Conservation (phyloP, 495 filamentous ascomycete genomes). For the Neurospora tetrasperma region DNA sequence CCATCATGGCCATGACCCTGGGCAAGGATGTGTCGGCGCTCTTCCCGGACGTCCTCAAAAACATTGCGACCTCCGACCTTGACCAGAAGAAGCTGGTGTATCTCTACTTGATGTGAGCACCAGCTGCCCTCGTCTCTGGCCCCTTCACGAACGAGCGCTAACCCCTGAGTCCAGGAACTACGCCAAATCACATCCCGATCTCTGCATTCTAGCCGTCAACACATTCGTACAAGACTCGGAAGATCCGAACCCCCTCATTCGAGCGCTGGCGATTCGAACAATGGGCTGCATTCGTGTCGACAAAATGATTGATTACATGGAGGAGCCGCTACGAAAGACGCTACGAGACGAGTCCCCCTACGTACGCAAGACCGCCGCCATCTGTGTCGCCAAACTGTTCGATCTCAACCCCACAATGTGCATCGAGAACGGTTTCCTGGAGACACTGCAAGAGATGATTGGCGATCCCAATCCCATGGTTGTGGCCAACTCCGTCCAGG, state of each 20-base stretch:
- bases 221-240: conserved; percentile 99
- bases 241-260: conserved; percentile 93
- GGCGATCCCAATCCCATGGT: conserved; percentile 99
- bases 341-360: conserved; percentile 95
- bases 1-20: conserved; percentile 98
- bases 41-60: conserved; percentile 97
- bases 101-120: conserved; percentile 83
- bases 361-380: conserved; percentile 94
- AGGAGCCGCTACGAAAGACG: conserved; percentile 94
- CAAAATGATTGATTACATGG: conserved; percentile 99
- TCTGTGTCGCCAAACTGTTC: conserved; percentile 97
- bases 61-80: conserved; percentile 88
- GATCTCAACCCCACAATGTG: conserved; percentile 87
- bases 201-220: conserved; percentile 98
- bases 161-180: conserved; percentile 66
- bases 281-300: conserved; percentile 99
- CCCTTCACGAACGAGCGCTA: conserved; percentile 6
- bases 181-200: conserved; percentile 96
- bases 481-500: conserved; percentile 91
- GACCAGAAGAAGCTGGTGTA: conserved; percentile 99
- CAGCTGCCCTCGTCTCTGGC: neutral
- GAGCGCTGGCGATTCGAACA: conserved; percentile 92
- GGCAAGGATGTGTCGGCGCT: conserved; percentile 97
- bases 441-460: conserved; percentile 92
- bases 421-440: conserved; percentile 92